Evolutionary conservation across 805 yeast species (phyloP), one percentile per base, ranked within the genome.

Genomic region (Cyberlindnera maclurae): DNA sequence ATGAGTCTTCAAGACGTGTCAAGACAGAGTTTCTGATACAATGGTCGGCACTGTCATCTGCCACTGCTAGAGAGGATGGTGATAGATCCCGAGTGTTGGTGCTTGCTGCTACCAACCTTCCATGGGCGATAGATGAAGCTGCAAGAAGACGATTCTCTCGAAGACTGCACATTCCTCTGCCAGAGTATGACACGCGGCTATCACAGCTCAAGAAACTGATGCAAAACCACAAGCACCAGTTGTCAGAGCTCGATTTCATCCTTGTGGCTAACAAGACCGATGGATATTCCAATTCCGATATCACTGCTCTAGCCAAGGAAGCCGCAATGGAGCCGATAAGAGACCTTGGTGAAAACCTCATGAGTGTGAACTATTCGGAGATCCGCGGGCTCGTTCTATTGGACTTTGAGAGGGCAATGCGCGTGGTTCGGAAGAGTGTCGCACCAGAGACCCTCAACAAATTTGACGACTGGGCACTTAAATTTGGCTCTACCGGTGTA

Each of bases 321-420:
- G 94, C 96, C 3, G 97, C 98, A 1, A 89, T 90, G 97, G 96
- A 96, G 1, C 97, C 98, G 2, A 65, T 93, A 28, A 70, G 98
- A 46, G 82, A 87, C 30, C 64, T 90, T 17, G 97, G 97, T 2
- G 97, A 90, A 42, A 78, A 81, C 33, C 70, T 90, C 39, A 67
- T 90, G 46, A 63, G 68, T 31, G 73, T 77, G 0, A 69, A 85
- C 2, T 78, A 86, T 27, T 85, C 82, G 39, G 77, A 77, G 42
- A 88, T 90, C 39, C 66, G 97, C 38, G 80, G 95, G 0, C 75
- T 93, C 37, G 67, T 70, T 16, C 61, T 87, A 36, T 64, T 64
- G 8, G 98, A 90, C 58, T 90, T 93, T 56, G 67, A 70, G 40
- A 75, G 67, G 32, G 84, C 96, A 50, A 70, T 93, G 65, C 73